Percentiles rank a stretch among this genome's conserved stretches.
Conservation (phyloP, 208 protist genomes). For the Trypanosoma grayi region DNA sequence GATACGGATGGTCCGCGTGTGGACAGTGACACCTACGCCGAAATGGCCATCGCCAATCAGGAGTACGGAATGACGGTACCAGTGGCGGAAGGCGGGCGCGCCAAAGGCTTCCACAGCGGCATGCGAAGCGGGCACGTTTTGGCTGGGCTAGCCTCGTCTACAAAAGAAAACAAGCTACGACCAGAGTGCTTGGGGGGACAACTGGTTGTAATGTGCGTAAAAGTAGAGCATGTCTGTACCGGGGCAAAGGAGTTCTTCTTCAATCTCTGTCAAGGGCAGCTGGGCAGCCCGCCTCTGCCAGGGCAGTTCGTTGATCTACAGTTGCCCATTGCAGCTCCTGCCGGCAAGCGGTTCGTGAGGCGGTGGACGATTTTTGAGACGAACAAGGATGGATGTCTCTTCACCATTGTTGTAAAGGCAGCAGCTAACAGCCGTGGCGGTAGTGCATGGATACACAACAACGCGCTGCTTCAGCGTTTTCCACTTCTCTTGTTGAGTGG, state of each 20-base stretch:
- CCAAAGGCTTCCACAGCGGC: conserved; percentile 42
- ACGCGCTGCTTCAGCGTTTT: conserved; percentile 49
- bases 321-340: conserved; percentile 38
- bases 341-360: conserved; percentile 31
- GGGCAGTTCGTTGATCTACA: conserved; percentile 71
- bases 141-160: too few species aligned
- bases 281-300: conserved; percentile 5
- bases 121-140: conserved; percentile 67
- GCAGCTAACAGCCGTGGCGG: conserved; percentile 27
- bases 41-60: conserved; percentile 68
- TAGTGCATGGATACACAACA: conserved; percentile 63
- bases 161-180: too few species aligned
- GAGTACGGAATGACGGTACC: conserved; percentile 41
- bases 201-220: conserved; percentile 14
- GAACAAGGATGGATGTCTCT: conserved; percentile 37
- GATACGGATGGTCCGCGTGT: conserved; percentile 42
- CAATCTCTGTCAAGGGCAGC: conserved; percentile 28
- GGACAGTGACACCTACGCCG: conserved; percentile 79
- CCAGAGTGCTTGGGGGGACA: neutral
- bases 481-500: conserved; percentile 46
- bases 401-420: conserved; percentile 70
- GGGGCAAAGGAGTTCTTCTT: conserved; percentile 60
- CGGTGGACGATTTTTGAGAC: conserved; percentile 69
- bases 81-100: conserved; percentile 3
- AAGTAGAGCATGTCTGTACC: conserved; percentile 37